Conservation (phyloP, 345 rosid genomes). For the Eucalyptus grandis region DNA sequence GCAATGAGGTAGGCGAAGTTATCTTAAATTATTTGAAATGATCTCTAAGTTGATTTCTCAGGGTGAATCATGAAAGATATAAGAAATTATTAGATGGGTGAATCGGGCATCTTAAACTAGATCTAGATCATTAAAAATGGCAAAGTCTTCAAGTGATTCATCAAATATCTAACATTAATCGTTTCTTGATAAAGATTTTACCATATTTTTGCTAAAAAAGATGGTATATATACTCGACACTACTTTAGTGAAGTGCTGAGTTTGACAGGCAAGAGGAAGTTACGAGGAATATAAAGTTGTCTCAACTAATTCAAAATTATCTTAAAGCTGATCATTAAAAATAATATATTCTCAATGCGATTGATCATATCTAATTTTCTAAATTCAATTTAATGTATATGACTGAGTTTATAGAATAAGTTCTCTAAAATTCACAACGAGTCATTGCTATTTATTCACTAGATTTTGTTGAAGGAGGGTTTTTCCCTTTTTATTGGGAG, state of each 20-base stretch:
- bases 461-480: accelerated
- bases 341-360: accelerated
- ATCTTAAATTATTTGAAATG: not conserved
- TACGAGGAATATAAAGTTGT: accelerated
- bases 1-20: accelerated
- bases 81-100: not conserved
- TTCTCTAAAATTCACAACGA: accelerated
- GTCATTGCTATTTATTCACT: accelerated
- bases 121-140: not conserved
- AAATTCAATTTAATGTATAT: not conserved
- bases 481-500: not conserved
- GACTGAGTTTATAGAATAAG: accelerated
- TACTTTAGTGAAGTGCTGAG: accelerated
- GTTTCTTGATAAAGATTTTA: no score
- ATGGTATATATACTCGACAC: not conserved
- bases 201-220: no score
- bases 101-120: accelerated
- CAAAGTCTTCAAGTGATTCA: not conserved
- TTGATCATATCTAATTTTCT: not conserved
- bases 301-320: not conserved
- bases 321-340: not conserved
- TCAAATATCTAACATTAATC: not conserved
- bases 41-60: not conserved
- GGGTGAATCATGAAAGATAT: not conserved
- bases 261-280: accelerated